Conservation (phyloP, 257 asterid species). For the Agastache rugosa region DNA sequence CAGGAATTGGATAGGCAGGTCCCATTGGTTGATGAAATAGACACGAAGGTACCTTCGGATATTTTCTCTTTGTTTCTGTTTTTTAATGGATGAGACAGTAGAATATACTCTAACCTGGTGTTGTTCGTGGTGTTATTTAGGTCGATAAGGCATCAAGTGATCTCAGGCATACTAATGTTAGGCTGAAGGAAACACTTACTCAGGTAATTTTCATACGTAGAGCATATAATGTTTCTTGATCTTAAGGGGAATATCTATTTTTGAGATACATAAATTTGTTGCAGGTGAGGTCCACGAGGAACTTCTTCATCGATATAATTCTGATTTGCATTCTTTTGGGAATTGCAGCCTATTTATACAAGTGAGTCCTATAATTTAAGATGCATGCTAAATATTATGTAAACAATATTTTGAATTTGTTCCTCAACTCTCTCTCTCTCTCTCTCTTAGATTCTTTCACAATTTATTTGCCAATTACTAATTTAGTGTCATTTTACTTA, state of each 20-base stretch:
- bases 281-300: slow-evolving; percentile 80
- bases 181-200: slow-evolving; percentile 67
- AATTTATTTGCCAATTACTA: background rate
- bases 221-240: background rate
- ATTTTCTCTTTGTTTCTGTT: background rate
- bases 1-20: slow-evolving; percentile 96
- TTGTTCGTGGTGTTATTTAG: slow-evolving; percentile 45
- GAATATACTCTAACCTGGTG: background rate
- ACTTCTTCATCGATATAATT: slow-evolving; percentile 72
- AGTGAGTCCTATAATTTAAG: slow-evolving; percentile 56
- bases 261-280: background rate
- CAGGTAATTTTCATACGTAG: slow-evolving; percentile 38
- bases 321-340: slow-evolving; percentile 80
- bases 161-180: slow-evolving; percentile 67
- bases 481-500: slow-evolving; percentile 19
- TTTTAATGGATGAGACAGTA: background rate
- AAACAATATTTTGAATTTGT: background rate
- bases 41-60: slow-evolving; percentile 61
- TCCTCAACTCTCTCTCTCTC: background rate
- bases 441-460: background rate
- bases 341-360: slow-evolving; percentile 73
- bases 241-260: background rate
- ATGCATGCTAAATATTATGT: background rate
- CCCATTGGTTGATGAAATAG: slow-evolving; percentile 86
- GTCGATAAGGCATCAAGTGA: slow-evolving; percentile 78